phyloP scores from a whole-genome alignment of 192 early-diverging fungal species.

The Coemansia sp. region DNA sequence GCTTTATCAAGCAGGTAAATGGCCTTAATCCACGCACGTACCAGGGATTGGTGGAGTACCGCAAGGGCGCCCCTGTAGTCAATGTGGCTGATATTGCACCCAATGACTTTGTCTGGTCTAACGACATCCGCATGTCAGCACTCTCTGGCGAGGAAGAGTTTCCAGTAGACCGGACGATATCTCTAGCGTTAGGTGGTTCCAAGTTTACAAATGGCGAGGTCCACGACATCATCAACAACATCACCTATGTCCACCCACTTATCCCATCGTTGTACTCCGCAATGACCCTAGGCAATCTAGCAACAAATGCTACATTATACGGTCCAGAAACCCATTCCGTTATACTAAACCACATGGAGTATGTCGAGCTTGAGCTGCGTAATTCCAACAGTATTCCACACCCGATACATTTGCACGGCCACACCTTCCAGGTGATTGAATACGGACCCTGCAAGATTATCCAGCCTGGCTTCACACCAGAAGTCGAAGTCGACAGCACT shows the following conservation, averaged over 20 bases:
- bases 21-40: constrained; percentile 51
- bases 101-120: constrained; percentile 19
- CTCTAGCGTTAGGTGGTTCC: constrained; percentile 53
- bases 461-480: too few species aligned
- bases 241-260: constrained; percentile 71
- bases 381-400: constrained; percentile 69
- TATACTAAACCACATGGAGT: constrained; percentile 58
- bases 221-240: constrained; percentile 60
- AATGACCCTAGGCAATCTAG: constrained; percentile 54
- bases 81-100: constrained; percentile 21
- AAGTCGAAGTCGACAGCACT: constrained; percentile 37
- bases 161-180: constrained; percentile 43
- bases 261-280: constrained; percentile 65
- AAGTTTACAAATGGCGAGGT: too few species aligned
- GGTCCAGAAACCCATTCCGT: constrained; percentile 58
- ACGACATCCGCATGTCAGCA: constrained; percentile 49
- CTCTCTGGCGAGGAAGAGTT: constrained; percentile 51
- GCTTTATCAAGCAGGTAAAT: constrained; percentile 44
- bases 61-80: constrained; percentile 52
- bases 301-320: constrained; percentile 55
- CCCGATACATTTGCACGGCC: constrained; percentile 79
- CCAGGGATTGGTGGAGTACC: constrained; percentile 56
- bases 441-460: too few species aligned
- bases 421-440: constrained; percentile 70
- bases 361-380: constrained; percentile 64